These are phyloP conservation scores for Stachybotrys chlorohalonatus DNA, from an alignment of 2,329 filamentous ascomycete species.

Conservation along the genomic window DNA sequence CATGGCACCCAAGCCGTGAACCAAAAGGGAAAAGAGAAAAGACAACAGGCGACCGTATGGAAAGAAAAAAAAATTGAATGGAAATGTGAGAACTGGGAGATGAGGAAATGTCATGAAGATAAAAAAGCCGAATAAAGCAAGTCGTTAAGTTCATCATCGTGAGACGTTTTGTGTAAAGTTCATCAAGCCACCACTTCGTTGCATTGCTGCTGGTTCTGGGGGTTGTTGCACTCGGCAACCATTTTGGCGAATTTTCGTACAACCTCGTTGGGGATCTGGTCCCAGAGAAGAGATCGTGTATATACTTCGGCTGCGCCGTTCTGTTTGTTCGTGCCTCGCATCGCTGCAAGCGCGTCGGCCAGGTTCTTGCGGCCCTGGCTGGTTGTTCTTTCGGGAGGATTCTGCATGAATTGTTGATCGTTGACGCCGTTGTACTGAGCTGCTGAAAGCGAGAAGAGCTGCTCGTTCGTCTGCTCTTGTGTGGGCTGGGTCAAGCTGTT, in stretches of 20 bases:
- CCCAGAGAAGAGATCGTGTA: slow-evolving; percentile 86
- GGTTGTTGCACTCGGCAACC: slow-evolving; percentile 64
- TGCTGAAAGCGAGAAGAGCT: slow-evolving; percentile 77
- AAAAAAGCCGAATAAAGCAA: slow-evolving; percentile 6
- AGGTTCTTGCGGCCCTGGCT: slow-evolving; percentile 64
- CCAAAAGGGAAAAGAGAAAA: too few species aligned
- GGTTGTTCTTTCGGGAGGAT: slow-evolving; percentile 40
- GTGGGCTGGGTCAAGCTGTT: slow-evolving; percentile 64
- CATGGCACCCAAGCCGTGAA: too few species aligned
- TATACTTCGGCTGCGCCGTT: slow-evolving; percentile 75
- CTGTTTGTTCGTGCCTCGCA: slow-evolving; percentile 64
- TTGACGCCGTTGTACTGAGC: slow-evolving; percentile 78
- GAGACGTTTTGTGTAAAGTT: slow-evolving; percentile 22
- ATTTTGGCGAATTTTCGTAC: slow-evolving; percentile 89
- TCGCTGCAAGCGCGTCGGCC: slow-evolving; percentile 69
- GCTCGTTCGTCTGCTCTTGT: slow-evolving; percentile 78
- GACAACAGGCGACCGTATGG: not conserved
- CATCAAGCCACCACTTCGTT: slow-evolving; percentile 31
- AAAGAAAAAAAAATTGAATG: slow-evolving; percentile 5
- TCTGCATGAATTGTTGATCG: slow-evolving; percentile 58
- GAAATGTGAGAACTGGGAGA: slow-evolving; percentile 2
- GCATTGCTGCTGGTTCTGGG: slow-evolving; percentile 32
- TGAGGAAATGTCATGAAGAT: slow-evolving; percentile 15
- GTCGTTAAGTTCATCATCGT: slow-evolving; percentile 21
- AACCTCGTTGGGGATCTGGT: slow-evolving; percentile 85